These are phyloP conservation scores for Sclerotinia trifoliorum DNA, from an alignment of 2,329 filamentous ascomycete genomes.

Conservation along the genomic window DNA sequence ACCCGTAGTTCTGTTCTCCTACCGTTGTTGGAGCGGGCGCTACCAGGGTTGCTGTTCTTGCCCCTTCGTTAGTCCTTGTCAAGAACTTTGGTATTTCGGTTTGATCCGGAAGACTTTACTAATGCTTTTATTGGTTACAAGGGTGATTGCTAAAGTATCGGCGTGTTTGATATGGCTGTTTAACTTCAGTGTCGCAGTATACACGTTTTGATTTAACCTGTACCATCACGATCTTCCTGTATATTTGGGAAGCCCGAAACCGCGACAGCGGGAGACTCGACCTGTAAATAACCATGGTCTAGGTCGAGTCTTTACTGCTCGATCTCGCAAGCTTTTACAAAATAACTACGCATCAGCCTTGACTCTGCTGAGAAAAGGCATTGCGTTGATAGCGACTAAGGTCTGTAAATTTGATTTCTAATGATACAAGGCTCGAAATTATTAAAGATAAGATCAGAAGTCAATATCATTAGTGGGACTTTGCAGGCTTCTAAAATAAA, in stretches of 20 bases:
- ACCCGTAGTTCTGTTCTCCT: background rate
- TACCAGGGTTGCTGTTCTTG: background rate
- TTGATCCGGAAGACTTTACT: background rate
- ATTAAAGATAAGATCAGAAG: background rate
- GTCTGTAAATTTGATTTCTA: background rate
- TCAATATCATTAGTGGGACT: background rate
- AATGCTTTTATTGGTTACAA: too few relatives aligned
- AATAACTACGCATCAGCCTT: background rate
- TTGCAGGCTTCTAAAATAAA: background rate
- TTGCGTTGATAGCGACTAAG: background rate
- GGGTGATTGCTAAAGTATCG: too few relatives aligned
- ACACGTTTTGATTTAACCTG: background rate
- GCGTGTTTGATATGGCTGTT: too few relatives aligned
- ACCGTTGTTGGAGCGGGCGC: background rate
- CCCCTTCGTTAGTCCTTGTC: too few relatives aligned
- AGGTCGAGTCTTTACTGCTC: background rate
- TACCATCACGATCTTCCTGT: background rate
- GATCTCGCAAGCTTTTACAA: background rate
- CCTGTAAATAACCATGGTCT: too few relatives aligned
- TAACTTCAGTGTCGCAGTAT: background rate
- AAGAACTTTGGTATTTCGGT: too few relatives aligned
- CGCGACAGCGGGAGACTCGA: background rate
- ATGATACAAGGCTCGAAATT: too few relatives aligned
- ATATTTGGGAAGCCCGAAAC: background rate
- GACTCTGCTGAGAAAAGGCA: too few relatives aligned